Evolutionary conservation across 139 green algal species (phyloP).

Genomic region (Micractinium conductrix): DNA sequence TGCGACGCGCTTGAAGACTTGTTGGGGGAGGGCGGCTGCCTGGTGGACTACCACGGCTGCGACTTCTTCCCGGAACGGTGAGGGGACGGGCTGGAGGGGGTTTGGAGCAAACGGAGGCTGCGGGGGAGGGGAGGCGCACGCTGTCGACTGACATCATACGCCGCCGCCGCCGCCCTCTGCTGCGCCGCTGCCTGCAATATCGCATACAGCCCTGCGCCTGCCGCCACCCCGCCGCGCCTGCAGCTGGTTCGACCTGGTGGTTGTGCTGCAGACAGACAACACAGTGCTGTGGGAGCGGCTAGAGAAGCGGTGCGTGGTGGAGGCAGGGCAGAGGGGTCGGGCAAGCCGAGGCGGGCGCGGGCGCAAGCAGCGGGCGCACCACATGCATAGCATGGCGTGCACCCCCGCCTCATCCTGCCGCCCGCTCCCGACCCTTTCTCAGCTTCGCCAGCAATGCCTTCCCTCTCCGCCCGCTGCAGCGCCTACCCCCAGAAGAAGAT

Average conservation of each 20-base stretch:
- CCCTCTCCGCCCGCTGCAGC: slow-evolving; percentile 43
- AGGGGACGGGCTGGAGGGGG: slow-evolving; percentile 86
- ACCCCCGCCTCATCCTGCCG: neutral
- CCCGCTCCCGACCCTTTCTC: neutral
- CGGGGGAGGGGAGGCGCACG: neutral
- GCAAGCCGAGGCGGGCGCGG: too few relatives aligned
- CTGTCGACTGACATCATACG: neutral
- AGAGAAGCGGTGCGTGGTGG: slow-evolving; percentile 56
- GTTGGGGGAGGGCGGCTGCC: slow-evolving; percentile 76
- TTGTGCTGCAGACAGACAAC: slow-evolving; percentile 96
- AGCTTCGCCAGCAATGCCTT: neutral
- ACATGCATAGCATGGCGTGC: neutral
- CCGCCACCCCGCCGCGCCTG: neutral
- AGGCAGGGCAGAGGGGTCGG: neutral
- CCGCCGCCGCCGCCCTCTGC: neutral
- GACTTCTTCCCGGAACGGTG: slow-evolving; percentile 99
- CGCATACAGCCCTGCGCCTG: too few relatives aligned
- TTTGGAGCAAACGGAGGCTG: neutral
- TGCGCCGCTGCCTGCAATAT: too few relatives aligned
- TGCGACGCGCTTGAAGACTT: slow-evolving; percentile 91
- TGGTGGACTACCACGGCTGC: slow-evolving; percentile 97
- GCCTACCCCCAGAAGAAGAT: slow-evolving; percentile 91
- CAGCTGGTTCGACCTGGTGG: slow-evolving; percentile 97
- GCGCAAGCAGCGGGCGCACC: too few relatives aligned
- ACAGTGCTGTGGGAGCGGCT: slow-evolving; percentile 89